Evolutionary conservation across 2,329 filamentous ascomycete genomes (phyloP).

Genomic region (Zarea fungicola): DNA sequence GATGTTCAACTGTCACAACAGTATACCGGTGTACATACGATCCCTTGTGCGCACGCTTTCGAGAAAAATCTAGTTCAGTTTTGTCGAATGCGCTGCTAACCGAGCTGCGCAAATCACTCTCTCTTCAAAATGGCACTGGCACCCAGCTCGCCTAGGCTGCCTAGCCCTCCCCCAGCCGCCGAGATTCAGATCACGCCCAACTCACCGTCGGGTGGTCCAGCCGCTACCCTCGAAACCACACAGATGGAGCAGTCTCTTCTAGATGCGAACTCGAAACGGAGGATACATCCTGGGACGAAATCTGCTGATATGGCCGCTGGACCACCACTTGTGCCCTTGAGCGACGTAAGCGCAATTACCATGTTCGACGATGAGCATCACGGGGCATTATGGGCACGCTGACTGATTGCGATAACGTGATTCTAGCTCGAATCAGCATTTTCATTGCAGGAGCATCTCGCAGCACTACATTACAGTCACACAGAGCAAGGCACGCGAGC

Average conservation of each 20-base stretch:
- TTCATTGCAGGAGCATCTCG: slow-evolving; percentile 94
- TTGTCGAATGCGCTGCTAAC: slow-evolving; percentile 6
- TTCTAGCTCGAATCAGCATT: slow-evolving; percentile 92
- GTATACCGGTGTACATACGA: slow-evolving; percentile 4
- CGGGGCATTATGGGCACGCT: no score
- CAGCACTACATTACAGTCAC: slow-evolving; percentile 80
- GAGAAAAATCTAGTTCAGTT: no score
- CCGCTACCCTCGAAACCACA: slow-evolving; percentile 51
- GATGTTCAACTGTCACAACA: slow-evolving; percentile 8
- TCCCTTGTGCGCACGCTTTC: not conserved
- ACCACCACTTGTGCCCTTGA: slow-evolving; percentile 78
- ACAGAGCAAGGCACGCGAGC: slow-evolving; percentile 64
- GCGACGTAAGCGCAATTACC: slow-evolving; percentile 68
- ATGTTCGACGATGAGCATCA: no score
- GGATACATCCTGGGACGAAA: slow-evolving; percentile 89
- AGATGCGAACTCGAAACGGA: slow-evolving; percentile 70
- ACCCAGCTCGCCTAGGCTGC: slow-evolving; percentile 83
- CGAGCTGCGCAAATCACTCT: not conserved
- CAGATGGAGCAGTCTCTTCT: slow-evolving; percentile 59
- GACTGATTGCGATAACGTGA: slow-evolving; percentile 18
- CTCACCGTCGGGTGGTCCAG: slow-evolving; percentile 60
- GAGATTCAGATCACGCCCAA: slow-evolving; percentile 86
- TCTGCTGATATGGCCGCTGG: slow-evolving; percentile 90
- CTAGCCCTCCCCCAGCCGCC: slow-evolving; percentile 88
- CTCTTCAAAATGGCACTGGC: slow-evolving; percentile 47